These are phyloP conservation scores for Astrocystis sublimbata DNA, from an alignment of 495 filamentous ascomycete species.

Conservation along the genomic window DNA sequence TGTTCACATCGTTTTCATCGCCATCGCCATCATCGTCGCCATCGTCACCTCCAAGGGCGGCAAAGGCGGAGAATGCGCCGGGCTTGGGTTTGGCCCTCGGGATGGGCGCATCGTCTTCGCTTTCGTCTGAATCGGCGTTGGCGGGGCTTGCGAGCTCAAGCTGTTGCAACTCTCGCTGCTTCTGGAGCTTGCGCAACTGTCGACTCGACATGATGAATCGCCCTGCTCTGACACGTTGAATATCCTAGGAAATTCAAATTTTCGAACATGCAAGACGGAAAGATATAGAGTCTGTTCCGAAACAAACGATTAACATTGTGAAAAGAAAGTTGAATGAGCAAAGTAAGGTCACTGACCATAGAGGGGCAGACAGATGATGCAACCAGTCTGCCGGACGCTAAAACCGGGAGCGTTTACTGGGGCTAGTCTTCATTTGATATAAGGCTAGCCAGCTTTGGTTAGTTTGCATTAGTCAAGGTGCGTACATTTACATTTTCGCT, in stretches of 20 bases:
- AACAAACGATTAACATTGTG: neutral
- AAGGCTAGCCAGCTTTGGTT: neutral
- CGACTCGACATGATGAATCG: slow-evolving; percentile 69
- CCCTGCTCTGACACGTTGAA: neutral
- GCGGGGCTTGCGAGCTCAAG: slow-evolving; percentile 27
- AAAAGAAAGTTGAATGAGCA: neutral
- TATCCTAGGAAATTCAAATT: neutral
- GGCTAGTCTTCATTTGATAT: neutral
- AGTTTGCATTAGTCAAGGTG: neutral
- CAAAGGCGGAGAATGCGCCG: slow-evolving; percentile 51
- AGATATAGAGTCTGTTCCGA: neutral
- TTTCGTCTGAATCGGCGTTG: slow-evolving; percentile 44
- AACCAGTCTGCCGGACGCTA: neutral
- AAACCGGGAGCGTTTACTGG: neutral
- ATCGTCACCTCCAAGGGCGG: slow-evolving; percentile 42
- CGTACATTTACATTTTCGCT: neutral
- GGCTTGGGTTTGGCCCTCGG: slow-evolving; percentile 38
- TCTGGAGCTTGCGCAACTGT: slow-evolving; percentile 75
- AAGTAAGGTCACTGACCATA: neutral
- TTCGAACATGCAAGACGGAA: neutral
- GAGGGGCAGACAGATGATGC: slow-evolving; percentile 13
- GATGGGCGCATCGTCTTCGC: slow-evolving; percentile 43
- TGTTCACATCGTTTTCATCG: slow-evolving; percentile 41
- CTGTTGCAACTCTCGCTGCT: slow-evolving; percentile 60
- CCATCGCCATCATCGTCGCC: slow-evolving; percentile 35